Conservation (phyloP, 2,329 filamentous ascomycete species). For the Penicillium nordicum region DNA sequence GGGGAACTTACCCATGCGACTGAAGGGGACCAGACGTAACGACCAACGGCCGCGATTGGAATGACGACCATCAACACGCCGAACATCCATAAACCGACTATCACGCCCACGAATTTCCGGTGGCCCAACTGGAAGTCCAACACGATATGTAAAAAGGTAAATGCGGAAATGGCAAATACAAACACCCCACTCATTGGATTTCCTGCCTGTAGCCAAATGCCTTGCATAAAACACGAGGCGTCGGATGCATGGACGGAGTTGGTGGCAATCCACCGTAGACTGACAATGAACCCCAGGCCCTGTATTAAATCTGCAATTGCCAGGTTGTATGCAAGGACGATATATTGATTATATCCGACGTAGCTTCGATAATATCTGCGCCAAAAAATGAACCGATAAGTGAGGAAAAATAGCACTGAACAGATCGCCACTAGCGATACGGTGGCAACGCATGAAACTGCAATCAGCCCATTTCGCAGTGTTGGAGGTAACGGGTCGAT, state of each 20-base stretch:
- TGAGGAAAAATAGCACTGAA: too few relatives aligned
- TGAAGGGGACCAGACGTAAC: neutral
- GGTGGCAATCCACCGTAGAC: neutral
- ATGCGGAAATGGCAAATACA: neutral
- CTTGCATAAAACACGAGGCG: neutral
- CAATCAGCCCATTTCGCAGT: neutral
- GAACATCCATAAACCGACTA: neutral
- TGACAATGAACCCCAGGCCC: neutral
- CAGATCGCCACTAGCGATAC: too few relatives aligned
- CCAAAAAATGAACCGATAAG: too few relatives aligned
- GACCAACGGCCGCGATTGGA: neutral
- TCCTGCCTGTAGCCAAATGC: neutral
- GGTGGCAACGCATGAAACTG: too few relatives aligned
- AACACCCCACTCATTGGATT: neutral
- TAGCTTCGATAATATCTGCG: neutral
- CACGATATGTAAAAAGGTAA: neutral
- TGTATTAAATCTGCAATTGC: neutral
- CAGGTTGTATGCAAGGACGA: neutral
- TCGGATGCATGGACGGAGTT: neutral
- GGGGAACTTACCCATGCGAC: neutral
- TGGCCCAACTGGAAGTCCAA: neutral
- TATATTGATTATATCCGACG: neutral
- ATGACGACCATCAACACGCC: neutral
- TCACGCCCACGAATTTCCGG: neutral
- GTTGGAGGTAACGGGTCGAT: neutral